phyloP scores from a whole-genome alignment of 306 rosid species.

The Heteromeles arbutifolia region DNA sequence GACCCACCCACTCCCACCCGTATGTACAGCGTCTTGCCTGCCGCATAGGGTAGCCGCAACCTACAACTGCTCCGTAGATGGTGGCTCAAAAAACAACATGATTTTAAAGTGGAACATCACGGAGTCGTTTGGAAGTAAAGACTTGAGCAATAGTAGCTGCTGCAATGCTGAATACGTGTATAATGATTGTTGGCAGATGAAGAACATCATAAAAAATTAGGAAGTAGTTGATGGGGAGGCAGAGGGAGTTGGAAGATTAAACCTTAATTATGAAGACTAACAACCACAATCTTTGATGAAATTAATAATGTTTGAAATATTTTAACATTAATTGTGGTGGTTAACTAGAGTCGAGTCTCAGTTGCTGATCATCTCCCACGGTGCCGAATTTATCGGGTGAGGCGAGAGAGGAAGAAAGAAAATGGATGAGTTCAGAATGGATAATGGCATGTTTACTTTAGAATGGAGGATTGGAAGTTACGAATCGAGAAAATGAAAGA shows the following conservation, averaged over 20 bases:
- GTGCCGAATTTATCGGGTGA: not conserved
- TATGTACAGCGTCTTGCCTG: no score
- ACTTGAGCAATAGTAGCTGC: not conserved
- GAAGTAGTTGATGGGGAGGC: conserved; percentile 23
- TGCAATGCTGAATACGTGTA: conserved; percentile 3
- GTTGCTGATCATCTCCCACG: not conserved
- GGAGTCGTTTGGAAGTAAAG: conserved; percentile 26
- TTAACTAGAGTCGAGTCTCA: not conserved
- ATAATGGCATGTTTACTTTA: no score
- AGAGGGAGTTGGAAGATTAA: conserved; percentile 2
- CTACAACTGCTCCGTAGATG: not conserved
- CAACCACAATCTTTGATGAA: conserved; percentile 4
- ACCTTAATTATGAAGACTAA: conserved; percentile 14
- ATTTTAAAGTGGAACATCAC: conserved; percentile 16
- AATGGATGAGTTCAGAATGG: no score
- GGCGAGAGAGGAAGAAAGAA: not conserved
- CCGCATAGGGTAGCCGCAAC: no score
- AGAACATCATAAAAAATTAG: conserved; percentile 15
- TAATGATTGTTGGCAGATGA: conserved; percentile 26
- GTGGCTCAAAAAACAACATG: not conserved
- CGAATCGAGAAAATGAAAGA: no score
- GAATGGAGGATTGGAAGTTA: no score
- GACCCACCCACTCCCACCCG: no score
- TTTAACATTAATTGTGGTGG: not conserved
- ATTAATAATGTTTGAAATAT: not conserved